These are phyloP conservation scores for Zygotorulaspora sp. DNA, from an alignment of 805 yeast genomes.

Conservation along the genomic window DNA sequence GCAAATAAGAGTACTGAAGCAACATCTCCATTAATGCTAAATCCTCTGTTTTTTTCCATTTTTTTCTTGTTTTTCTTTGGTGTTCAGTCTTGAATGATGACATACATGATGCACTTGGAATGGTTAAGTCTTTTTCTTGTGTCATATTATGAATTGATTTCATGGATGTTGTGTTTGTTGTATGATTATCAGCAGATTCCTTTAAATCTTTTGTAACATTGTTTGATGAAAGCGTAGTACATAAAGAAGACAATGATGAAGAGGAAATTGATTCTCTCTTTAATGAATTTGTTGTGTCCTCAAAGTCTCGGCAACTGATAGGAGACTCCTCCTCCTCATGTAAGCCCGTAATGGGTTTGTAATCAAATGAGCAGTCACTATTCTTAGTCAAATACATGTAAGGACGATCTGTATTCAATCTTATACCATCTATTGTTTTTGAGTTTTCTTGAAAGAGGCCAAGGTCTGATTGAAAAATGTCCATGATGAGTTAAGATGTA, in stretches of 20 bases:
- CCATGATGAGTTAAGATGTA: neutral
- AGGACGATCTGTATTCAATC: conserved; percentile 1
- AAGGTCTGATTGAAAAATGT: conserved; percentile 2
- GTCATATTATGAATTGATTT: neutral
- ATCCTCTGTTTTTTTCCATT: conserved; percentile 27
- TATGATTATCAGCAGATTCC: neutral
- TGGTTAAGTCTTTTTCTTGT: neutral
- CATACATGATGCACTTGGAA: conserved; percentile 1
- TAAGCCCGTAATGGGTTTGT: neutral
- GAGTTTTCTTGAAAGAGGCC: conserved; percentile 1
- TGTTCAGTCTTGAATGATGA: conserved; percentile 2
- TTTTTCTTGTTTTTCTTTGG: conserved; percentile 17
- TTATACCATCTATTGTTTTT: neutral
- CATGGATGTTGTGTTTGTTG: neutral
- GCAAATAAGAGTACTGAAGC: conserved; percentile 18
- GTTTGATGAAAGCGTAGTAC: conserved; percentile 1
- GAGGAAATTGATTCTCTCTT: conserved; percentile 2
- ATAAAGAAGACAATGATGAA: conserved; percentile 2
- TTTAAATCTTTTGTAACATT: neutral
- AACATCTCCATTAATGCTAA: conserved; percentile 21
- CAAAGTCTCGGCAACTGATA: conserved; percentile 1
- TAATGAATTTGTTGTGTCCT: neutral
- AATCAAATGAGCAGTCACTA: neutral
- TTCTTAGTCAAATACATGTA: neutral
- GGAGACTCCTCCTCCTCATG: conserved; percentile 1